Conservation (phyloP, 2,329 filamentous ascomycete genomes). For the Microsporum canis region DNA sequence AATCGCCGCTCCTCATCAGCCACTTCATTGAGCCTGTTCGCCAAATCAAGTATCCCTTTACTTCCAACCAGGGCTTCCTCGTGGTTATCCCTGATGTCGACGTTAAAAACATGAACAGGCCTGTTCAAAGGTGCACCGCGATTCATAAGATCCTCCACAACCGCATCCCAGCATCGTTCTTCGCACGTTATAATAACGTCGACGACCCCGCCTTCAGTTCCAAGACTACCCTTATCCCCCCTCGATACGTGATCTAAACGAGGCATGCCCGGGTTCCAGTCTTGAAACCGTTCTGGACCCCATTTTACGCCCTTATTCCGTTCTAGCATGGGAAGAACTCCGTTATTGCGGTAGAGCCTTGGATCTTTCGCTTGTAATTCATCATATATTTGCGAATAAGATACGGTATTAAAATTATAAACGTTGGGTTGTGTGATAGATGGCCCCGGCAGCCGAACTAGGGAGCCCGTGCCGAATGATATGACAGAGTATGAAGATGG, state of each 20-base stretch:
- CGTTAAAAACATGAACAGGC: constrained; percentile 94
- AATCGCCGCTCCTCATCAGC: constrained; percentile 64
- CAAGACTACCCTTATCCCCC: constrained; percentile 62
- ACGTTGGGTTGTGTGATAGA: constrained; percentile 90
- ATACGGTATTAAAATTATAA: constrained; percentile 95
- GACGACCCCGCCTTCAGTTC: constrained; percentile 78
- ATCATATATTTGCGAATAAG: constrained; percentile 87
- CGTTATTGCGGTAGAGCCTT: constrained; percentile 79
- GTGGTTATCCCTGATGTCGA: constrained; percentile 97
- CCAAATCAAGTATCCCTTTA: constrained; percentile 81
- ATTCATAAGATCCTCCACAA: constrained; percentile 82
- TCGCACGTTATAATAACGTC: constrained; percentile 96
- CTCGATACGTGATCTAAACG: constrained; percentile 59
- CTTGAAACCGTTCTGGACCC: constrained; percentile 94
- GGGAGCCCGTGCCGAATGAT: constrained; percentile 90
- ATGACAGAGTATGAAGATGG: constrained; percentile 86
- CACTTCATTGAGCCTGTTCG: constrained; percentile 68
- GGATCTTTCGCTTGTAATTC: constrained; percentile 79
- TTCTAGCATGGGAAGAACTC: constrained; percentile 89
- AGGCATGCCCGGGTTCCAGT: constrained; percentile 83
- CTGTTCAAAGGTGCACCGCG: constrained; percentile 78
- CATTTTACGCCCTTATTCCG: constrained; percentile 87
- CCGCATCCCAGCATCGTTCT: constrained; percentile 95
- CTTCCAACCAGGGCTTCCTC: constrained; percentile 90
- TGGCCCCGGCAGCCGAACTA: constrained; percentile 85